Evolutionary conservation across 306 rosid species (phyloP).

Genomic region (Fagus crenata): DNA sequence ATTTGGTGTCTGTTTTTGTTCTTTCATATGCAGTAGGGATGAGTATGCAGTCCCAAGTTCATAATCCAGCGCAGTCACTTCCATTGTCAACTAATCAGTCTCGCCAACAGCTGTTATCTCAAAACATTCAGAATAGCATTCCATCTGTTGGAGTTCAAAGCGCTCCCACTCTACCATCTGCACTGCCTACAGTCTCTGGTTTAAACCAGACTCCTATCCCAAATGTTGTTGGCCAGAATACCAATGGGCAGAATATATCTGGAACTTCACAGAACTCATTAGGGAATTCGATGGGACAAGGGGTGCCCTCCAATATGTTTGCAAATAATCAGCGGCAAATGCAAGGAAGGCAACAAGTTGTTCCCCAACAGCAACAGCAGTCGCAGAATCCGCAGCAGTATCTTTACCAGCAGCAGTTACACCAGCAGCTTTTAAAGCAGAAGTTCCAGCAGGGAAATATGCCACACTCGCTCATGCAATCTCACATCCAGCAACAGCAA

Average conservation of each 20-base stretch:
- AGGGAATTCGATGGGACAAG: conserved; percentile 66
- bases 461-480: conserved; percentile 45
- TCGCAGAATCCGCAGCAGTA: conserved; percentile 57
- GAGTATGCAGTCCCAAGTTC: conserved; percentile 53
- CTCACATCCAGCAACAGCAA: conserved; percentile 65
- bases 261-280: conserved; percentile 55
- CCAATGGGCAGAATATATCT: conserved; percentile 61
- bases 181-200: conserved; percentile 55
- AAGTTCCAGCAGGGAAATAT: conserved; percentile 53
- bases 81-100: conserved; percentile 52
- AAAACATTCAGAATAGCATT: conserved; percentile 60
- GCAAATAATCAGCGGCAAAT: conserved; percentile 71
- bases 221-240: conserved; percentile 63
- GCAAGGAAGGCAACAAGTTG: conserved; percentile 73
- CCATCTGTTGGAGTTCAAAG: conserved; percentile 48
- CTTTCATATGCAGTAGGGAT: conserved; percentile 44
- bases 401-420: conserved; percentile 63
- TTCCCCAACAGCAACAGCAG: conserved; percentile 71
- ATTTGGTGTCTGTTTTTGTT: conserved; percentile 3
- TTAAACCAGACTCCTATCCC: conserved; percentile 59
- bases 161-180: conserved; percentile 45
- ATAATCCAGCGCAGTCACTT: conserved; percentile 65
- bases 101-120: conserved; percentile 71
- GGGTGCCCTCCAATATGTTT: conserved; percentile 62
- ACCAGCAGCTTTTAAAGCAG: conserved; percentile 51